Percentiles rank a stretch among this genome's conserved stretches.
phyloP scores from a whole-genome alignment of 2,329 filamentous ascomycete species.

The Colletotrichum cuscutae region DNA sequence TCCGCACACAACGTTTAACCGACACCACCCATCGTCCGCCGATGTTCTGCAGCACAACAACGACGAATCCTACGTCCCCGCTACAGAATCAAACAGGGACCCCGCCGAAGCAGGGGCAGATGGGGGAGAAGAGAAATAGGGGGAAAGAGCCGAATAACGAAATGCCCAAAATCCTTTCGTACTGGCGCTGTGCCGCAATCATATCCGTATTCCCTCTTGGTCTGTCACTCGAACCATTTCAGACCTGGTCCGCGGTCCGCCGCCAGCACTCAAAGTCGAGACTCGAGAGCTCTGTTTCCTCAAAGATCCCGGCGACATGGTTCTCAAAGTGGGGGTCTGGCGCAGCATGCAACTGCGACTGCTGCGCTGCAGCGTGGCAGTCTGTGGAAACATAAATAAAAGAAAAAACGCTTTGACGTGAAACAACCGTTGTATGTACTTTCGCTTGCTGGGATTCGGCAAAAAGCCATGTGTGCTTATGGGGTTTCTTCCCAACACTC shows the following conservation, averaged over 20 bases:
- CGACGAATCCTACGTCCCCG: too few species aligned
- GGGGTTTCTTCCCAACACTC: background rate
- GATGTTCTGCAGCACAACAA: too few species aligned
- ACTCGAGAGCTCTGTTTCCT: background rate
- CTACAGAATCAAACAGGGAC: too few species aligned
- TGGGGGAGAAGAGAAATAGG: too few species aligned
- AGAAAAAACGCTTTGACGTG: background rate
- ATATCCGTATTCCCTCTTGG: background rate
- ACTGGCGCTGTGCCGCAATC: background rate
- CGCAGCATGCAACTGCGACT: background rate
- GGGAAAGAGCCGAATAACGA: too few species aligned
- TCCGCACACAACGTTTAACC: too few species aligned
- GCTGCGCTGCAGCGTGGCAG: background rate
- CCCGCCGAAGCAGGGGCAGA: too few species aligned
- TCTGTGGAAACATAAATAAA: background rate
- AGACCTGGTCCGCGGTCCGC: background rate
- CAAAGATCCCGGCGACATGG: conserved; percentile 2
- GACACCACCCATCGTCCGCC: too few species aligned
- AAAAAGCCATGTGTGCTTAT: background rate
- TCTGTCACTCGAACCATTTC: background rate
- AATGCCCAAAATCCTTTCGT: background rate
- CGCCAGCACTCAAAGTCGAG: background rate
- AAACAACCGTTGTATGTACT: background rate
- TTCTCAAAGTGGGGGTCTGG: background rate
- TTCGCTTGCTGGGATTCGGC: background rate